phyloP scores from a whole-genome alignment of 805 yeast species.

The Maudiozyma bulderi region DNA sequence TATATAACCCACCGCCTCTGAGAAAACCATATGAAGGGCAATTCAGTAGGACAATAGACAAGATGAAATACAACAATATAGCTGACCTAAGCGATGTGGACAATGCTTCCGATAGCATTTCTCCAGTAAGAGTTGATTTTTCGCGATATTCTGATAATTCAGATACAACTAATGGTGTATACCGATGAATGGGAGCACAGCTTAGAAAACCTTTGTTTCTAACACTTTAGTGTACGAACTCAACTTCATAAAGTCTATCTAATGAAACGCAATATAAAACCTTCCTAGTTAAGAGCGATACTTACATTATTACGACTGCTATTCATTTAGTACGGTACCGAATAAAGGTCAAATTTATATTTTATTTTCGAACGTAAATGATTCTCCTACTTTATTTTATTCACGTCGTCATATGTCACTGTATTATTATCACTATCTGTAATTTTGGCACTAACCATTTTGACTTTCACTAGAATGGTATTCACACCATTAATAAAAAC shows the following conservation, averaged over 20 bases:
- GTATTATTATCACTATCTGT: slow-evolving; percentile 64
- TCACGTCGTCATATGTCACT: slow-evolving; percentile 13
- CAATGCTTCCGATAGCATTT: slow-evolving; percentile 6
- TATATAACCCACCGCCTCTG: neutral
- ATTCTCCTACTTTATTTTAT: neutral
- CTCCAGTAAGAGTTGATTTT: slow-evolving; percentile 26
- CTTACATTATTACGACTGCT: too few relatives aligned
- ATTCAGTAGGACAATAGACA: neutral
- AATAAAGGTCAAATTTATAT: too few relatives aligned
- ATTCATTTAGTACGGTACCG: too few relatives aligned
- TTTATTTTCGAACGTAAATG: too few relatives aligned
- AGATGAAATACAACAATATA: neutral
- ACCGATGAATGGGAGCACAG: too few relatives aligned
- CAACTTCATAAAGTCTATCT: too few relatives aligned
- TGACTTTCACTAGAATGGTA: slow-evolving; percentile 57
- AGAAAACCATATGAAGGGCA: neutral
- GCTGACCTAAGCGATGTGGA: neutral
- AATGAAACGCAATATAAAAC: too few relatives aligned
- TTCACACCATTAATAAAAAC: slow-evolving; percentile 58
- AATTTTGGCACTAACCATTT: slow-evolving; percentile 56
- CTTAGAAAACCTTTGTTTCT: too few relatives aligned
- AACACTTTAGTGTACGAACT: too few relatives aligned
- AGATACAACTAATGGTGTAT: neutral
- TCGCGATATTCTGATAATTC: slow-evolving; percentile 15
- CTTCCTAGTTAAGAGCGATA: too few relatives aligned